phyloP scores from a whole-genome alignment of 495 filamentous ascomycete genomes.

The Penicillium taxi region DNA sequence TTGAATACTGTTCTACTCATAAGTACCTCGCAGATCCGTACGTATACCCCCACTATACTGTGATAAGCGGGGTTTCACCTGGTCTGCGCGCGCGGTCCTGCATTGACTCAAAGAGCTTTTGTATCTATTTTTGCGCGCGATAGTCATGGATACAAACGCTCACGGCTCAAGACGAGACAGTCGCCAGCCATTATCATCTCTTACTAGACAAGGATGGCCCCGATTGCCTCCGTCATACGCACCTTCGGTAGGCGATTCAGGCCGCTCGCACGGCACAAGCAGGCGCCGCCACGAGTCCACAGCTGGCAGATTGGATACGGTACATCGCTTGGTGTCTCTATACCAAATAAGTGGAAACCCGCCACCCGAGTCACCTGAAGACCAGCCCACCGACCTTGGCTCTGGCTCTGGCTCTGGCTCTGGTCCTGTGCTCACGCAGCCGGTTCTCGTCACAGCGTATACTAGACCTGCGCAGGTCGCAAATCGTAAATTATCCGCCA shows the following conservation, averaged over 20 bases:
- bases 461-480: constrained; percentile 27
- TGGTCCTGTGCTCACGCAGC: constrained; percentile 28
- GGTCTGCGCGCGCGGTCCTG: constrained; percentile 15
- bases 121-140: constrained; percentile 3
- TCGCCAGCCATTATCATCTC: constrained; percentile 24
- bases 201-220: constrained; percentile 26
- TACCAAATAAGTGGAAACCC: constrained; percentile 22
- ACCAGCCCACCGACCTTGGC: constrained; percentile 11
- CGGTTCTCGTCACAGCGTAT: constrained; percentile 40
- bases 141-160: constrained; percentile 33
- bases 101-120: constrained; percentile 9
- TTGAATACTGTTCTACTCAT: constrained; percentile 14
- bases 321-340: constrained; percentile 23
- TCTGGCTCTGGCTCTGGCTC: constrained; percentile 12
- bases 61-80: constrained; percentile 15
- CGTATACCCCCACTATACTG: constrained; percentile 4
- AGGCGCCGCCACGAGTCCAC: constrained; percentile 20
- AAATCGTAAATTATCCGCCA: constrained; percentile 15
- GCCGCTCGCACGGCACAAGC: constrained; percentile 15
- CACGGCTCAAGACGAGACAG: constrained; percentile 22
- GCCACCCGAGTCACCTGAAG: constrained; percentile 18
- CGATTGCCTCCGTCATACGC: constrained; percentile 22
- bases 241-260: constrained; percentile 14
- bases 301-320: constrained; percentile 24
- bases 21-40: constrained; percentile 12